Evolutionary conservation across 805 yeast species (phyloP).

Genomic region (Barnettozyma californica): DNA sequence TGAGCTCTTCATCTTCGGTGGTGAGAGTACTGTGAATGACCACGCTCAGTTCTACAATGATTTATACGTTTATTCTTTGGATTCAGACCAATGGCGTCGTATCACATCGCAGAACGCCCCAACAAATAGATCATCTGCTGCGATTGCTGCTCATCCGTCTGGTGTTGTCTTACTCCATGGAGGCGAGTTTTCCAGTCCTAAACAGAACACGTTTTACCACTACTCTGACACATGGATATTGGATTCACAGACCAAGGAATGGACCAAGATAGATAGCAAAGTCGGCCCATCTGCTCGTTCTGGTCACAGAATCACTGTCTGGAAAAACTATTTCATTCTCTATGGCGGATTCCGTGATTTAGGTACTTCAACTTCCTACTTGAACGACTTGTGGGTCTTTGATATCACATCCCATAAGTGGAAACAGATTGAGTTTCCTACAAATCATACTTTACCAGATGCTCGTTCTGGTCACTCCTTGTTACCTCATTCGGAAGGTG

Average conservation of each 20-base stretch:
- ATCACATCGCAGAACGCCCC: slow-evolving; percentile 82
- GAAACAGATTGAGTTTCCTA: slow-evolving; percentile 84
- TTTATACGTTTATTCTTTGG: slow-evolving; percentile 64
- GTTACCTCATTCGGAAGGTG: slow-evolving; percentile 75
- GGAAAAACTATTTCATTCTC: slow-evolving; percentile 85
- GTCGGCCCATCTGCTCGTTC: slow-evolving; percentile 81
- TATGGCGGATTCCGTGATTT: slow-evolving; percentile 93
- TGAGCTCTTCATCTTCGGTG: slow-evolving; percentile 85
- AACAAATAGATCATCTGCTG: slow-evolving; percentile 87
- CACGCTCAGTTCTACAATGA: slow-evolving; percentile 77
- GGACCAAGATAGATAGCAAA: slow-evolving; percentile 80
- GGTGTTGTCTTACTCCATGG: slow-evolving; percentile 87
- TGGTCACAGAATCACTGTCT: slow-evolving; percentile 83
- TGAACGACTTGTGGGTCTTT: slow-evolving; percentile 87
- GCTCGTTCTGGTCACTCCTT: slow-evolving; percentile 92
- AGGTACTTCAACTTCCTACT: slow-evolving; percentile 76
- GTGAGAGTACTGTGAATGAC: slow-evolving; percentile 56
- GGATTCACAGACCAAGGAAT: slow-evolving; percentile 78
- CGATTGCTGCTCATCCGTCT: slow-evolving; percentile 88
- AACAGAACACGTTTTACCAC: slow-evolving; percentile 92
- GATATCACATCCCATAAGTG: slow-evolving; percentile 87
- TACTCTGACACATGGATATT: slow-evolving; percentile 95
- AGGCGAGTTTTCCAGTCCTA: slow-evolving; percentile 96
- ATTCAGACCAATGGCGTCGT: slow-evolving; percentile 76
- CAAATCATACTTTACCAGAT: slow-evolving; percentile 76